Conservation (phyloP, 1,284 basidiomycete genomes). For the Fomes fomentarius region DNA sequence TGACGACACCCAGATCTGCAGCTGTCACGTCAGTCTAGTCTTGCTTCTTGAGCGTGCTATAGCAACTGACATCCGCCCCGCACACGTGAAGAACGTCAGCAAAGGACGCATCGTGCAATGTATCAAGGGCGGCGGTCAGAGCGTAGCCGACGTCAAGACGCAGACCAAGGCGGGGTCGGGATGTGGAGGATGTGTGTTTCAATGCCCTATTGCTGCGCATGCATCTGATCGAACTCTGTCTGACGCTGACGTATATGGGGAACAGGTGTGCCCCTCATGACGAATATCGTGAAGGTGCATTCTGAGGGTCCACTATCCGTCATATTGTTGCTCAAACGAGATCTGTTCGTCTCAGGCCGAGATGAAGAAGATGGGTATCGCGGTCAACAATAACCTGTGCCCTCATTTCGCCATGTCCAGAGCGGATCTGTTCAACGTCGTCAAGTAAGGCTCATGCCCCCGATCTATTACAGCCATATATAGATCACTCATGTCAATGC, state of each 20-base stretch:
- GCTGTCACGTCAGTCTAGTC: constrained; percentile 51
- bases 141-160: constrained; percentile 61
- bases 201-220: no score
- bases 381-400: constrained; percentile 67
- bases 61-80: not conserved
- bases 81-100: constrained; percentile 56
- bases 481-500: no score
- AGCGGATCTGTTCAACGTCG: constrained; percentile 69
- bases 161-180: constrained; percentile 77
- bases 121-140: constrained; percentile 55
- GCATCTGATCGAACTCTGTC: no score
- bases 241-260: constrained; percentile 1
- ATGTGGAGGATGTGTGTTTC: constrained; percentile 74
- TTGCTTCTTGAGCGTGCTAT: not conserved
- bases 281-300: constrained; percentile 48
- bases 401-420: constrained; percentile 72
- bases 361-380: constrained; percentile 71
- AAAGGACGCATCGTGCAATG: constrained; percentile 64
- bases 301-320: not conserved
- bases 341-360: constrained; percentile 41
- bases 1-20: constrained; percentile 74
- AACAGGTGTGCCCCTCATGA: constrained; percentile 48
- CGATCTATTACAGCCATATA: no score
- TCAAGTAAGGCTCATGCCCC: constrained; percentile 52
- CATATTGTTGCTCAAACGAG: not conserved